These are phyloP conservation scores for Discostella stelligera DNA, from an alignment of 352 stramenopile genomes.

Conservation along the genomic window DNA sequence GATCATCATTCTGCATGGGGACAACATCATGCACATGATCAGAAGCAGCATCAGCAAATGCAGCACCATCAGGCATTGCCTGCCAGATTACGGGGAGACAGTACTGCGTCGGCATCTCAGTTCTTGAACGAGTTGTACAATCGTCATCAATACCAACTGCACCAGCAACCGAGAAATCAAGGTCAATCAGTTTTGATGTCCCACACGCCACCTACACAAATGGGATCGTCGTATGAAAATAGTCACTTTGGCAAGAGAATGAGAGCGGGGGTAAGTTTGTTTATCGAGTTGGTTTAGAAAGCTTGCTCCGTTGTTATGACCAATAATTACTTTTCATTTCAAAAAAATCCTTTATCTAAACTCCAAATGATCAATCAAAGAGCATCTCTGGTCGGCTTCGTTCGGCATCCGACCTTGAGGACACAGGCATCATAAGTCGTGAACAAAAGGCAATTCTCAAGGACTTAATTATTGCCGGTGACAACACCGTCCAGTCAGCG, in stretches of 20 bases:
- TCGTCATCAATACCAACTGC: slow-evolving; percentile 28
- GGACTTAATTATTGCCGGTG: slow-evolving; percentile 77
- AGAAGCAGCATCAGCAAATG: neutral
- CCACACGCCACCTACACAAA: slow-evolving; percentile 67
- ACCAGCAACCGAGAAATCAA: neutral
- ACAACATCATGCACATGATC: neutral
- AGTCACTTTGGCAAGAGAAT: slow-evolving; percentile 77
- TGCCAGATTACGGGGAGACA: slow-evolving; percentile 12
- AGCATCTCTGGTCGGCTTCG: slow-evolving; percentile 74
- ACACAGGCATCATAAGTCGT: slow-evolving; percentile 73
- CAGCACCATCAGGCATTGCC: neutral
- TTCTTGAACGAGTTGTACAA: slow-evolving; percentile 15
- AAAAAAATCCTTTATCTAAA: neutral
- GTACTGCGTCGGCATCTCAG: slow-evolving; percentile 14
- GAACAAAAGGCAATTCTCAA: slow-evolving; percentile 79
- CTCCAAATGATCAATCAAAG: slow-evolving; percentile 28
- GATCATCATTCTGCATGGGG: neutral
- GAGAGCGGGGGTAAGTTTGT: slow-evolving; percentile 63
- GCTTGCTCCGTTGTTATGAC: neutral
- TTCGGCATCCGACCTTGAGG: slow-evolving; percentile 71
- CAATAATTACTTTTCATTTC: slow-evolving; percentile 7
- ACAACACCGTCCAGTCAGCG: slow-evolving; percentile 69
- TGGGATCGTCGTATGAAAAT: slow-evolving; percentile 69
- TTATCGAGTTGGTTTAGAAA: neutral
- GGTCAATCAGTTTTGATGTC: slow-evolving; percentile 26